Evolutionary conservation across 164 flowering plant genomes (phyloP).

Genomic region (Buxus sempervirens): DNA sequence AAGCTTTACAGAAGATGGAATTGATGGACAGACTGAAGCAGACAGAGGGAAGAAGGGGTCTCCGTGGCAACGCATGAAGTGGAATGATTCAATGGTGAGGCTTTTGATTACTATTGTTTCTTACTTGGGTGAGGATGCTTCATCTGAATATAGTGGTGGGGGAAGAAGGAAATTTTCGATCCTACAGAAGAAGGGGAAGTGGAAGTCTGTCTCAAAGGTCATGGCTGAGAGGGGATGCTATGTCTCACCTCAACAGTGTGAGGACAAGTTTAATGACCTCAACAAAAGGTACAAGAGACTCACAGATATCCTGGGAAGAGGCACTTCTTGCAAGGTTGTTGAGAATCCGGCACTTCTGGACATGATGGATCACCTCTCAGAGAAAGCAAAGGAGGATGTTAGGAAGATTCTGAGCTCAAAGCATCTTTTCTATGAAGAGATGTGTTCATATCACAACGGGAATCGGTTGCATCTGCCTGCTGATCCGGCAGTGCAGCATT

Average conservation of each 20-base stretch:
- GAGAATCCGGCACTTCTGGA: conserved; percentile 37
- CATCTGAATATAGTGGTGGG: conserved; percentile 14
- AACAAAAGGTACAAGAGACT: conserved; percentile 46
- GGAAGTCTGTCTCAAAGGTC: conserved; percentile 42
- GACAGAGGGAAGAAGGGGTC: conserved; percentile 21
- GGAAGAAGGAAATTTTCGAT: conserved; percentile 21
- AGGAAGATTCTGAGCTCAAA: conserved; percentile 37
- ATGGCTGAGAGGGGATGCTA: conserved; percentile 36
- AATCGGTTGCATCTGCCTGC: conserved; percentile 29
- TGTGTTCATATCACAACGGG: conserved; percentile 45
- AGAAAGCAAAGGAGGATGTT: conserved; percentile 39
- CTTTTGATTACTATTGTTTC: conserved; percentile 36
- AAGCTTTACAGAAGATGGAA: conserved; percentile 19
- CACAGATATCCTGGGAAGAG: conserved; percentile 43
- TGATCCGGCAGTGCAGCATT: conserved; percentile 28
- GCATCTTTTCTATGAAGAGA: conserved; percentile 38
- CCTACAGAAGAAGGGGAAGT: conserved; percentile 39
- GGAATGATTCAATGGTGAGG: conserved; percentile 33
- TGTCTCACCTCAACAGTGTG: conserved; percentile 50
- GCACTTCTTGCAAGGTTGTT: conserved; percentile 43
- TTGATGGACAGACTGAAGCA: conserved; percentile 8
- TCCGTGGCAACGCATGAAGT: conserved; percentile 36
- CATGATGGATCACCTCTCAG: conserved; percentile 30
- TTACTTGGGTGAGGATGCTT: conserved; percentile 29
- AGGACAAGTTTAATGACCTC: conserved; percentile 45